Evolutionary conservation across 345 rosid genomes (phyloP), one percentile per base, ranked within the genome.

Genomic region (Gossypium ekmanianum): DNA sequence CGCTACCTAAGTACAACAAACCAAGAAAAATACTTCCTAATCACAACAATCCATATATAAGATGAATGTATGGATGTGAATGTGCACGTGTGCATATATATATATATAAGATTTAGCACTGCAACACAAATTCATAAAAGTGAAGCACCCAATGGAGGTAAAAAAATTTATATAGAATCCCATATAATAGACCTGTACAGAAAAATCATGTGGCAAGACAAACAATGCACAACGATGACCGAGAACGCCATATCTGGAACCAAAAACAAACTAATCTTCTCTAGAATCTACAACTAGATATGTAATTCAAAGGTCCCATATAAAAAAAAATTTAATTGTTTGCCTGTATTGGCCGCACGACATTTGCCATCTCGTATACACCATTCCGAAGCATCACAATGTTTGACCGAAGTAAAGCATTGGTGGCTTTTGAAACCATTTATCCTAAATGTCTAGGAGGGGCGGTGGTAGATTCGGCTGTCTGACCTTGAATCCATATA

Each of bases 401-500:
- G 16, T 48, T 34, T 34, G 7, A 34, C 41, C 7, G 1, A 34
- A 34, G 7, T 5, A 34, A 34, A 34, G 41, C 41, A 34, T 34
- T 0, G 1, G 7, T 34, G 41, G 29, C 34, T 22, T 10, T 9
- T 11, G 24, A 57, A 20, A 57, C 14, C 62, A 22, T 34, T 34
- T 34, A 4, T 5, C 41, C 41, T 34, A 34, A 34, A 34, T 34
- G 41, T 34, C 41, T 34, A 34, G 41, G 41, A 34, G 7, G 41
- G 52, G 17, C 6, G 73, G 68, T 61, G 47, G 29, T 50, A 74
- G 65, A 76, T 73, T 70, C 51, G 62, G 63, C 77, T 68, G 27
- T 72, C 78, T 47, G 72, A 72, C 75, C 75, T 79, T n/a, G 73
- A 65, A 68, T 76, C 85, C 11, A 79, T 79, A 76, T 80, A 80